Percentiles rank a stretch among this genome's conserved stretches.
These are phyloP conservation scores for Cyclotella cryptica DNA, from an alignment of 108 stramenopile species.

Conservation along the genomic window DNA sequence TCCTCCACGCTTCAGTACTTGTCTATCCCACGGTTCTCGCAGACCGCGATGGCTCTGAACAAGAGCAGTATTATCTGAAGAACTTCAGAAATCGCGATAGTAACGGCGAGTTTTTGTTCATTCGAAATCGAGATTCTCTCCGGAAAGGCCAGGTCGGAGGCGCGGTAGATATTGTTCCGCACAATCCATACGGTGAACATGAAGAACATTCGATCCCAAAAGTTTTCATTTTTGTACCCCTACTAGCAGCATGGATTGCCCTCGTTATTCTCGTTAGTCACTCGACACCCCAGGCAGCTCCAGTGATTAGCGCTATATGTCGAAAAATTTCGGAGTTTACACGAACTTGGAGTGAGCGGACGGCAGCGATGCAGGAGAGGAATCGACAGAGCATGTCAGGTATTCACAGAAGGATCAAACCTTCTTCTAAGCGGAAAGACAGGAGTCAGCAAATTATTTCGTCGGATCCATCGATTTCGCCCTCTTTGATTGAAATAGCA, in stretches of 20 bases:
- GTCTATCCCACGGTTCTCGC: not conserved
- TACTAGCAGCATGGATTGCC: conserved; percentile 1
- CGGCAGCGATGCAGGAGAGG: not conserved
- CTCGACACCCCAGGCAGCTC: not conserved
- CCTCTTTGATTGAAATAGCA: not conserved
- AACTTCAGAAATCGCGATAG: not conserved
- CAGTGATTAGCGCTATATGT: not conserved
- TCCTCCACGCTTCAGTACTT: not conserved
- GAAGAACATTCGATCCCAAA: not conserved
- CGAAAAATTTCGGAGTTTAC: not conserved
- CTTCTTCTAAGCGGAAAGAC: not conserved
- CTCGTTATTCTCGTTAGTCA: not conserved
- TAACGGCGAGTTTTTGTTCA: not conserved
- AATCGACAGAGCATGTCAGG: not conserved
- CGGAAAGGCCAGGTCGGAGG: not conserved
- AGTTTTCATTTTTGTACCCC: not conserved
- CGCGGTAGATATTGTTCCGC: not conserved
- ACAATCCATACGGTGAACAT: not conserved
- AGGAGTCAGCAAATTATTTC: not conserved
- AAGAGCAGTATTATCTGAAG: conserved; percentile 3
- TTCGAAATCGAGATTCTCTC: not conserved
- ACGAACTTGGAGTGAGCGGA: not conserved
- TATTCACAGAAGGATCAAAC: not conserved
- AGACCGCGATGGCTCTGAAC: not conserved
- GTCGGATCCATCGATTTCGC: not conserved